phyloP scores from a whole-genome alignment of 1,284 basidiomycete species.

The Taiwanofungus camphoratus region DNA sequence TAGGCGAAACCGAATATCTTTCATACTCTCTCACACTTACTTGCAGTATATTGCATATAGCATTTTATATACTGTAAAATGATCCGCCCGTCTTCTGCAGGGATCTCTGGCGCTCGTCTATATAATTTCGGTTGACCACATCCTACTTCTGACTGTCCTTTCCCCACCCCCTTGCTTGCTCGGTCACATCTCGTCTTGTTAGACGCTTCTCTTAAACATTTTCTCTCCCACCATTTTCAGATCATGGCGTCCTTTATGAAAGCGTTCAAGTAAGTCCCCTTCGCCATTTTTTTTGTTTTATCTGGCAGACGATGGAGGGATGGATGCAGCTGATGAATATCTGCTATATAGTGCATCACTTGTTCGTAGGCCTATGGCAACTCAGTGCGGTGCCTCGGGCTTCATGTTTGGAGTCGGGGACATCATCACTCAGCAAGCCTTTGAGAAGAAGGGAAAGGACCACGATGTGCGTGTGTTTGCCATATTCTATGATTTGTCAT shows the following conservation, averaged over 20 bases:
- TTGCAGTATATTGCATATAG: too few relatives aligned
- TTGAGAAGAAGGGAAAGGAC: conserved; percentile 59
- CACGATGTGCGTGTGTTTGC: conserved; percentile 54
- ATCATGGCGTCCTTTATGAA: conserved; percentile 41
- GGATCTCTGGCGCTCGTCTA: too few relatives aligned
- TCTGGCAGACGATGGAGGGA: too few relatives aligned
- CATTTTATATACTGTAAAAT: conserved; percentile 4
- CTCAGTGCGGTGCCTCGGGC: conserved; percentile 62
- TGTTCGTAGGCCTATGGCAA: conserved; percentile 56
- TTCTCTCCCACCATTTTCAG: too few relatives aligned
- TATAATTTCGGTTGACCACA: too few relatives aligned
- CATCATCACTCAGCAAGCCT: conserved; percentile 74
- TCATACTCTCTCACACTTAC: too few relatives aligned
- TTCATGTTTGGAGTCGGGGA: conserved; percentile 77
- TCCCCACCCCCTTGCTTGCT: background rate
- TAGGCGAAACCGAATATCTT: too few relatives aligned
- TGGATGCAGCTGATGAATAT: too few relatives aligned
- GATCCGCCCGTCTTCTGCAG: too few relatives aligned
- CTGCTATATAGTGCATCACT: conserved; percentile 44
- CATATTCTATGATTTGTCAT: conserved; percentile 9
- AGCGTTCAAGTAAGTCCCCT: conserved; percentile 45
- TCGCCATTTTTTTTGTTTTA: background rate
- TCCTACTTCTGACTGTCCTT: too few relatives aligned
- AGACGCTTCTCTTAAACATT: background rate
- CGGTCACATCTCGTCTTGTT: background rate